Conservation (phyloP, 2,329 filamentous ascomycete genomes). For the Claviceps arundinis region DNA sequence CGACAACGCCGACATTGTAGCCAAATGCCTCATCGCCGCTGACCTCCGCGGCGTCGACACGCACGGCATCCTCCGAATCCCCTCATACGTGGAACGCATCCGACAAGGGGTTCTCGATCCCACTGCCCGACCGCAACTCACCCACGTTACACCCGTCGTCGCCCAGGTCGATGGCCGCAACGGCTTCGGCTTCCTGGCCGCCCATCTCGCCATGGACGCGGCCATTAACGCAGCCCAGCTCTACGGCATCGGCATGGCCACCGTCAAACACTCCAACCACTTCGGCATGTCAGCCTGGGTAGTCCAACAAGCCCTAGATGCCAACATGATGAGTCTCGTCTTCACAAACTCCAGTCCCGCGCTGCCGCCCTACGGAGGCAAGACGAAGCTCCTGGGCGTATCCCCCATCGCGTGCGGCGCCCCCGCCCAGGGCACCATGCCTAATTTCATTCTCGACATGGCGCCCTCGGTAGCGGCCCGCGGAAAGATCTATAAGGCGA, state of each 20-base stretch:
- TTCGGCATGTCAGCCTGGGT: conserved; percentile 77
- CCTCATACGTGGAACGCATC: conserved; percentile 63
- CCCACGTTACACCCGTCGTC: conserved; percentile 55
- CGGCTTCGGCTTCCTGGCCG: conserved; percentile 63
- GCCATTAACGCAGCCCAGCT: conserved; percentile 52
- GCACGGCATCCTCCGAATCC: conserved; percentile 63
- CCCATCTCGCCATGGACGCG: conserved; percentile 49
- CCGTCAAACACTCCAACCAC: conserved; percentile 65
- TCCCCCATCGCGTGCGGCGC: conserved; percentile 66
- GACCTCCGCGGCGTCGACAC: conserved; percentile 71
- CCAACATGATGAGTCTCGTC: conserved; percentile 54
- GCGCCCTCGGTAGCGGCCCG: conserved; percentile 55
- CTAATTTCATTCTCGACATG: conserved; percentile 60
- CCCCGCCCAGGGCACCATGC: conserved; percentile 41
- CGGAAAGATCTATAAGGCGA: conserved; percentile 62
- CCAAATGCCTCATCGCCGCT: conserved; percentile 56
- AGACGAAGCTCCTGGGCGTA: conserved; percentile 56
- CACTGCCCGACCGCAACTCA: conserved; percentile 42
- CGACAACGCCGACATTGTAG: conserved; percentile 47
- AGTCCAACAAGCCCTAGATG: conserved; percentile 64
- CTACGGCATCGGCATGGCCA: conserved; percentile 63
- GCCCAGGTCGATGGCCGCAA: conserved; percentile 56
- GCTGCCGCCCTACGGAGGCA: conserved; percentile 57
- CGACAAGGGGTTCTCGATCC: conserved; percentile 55
- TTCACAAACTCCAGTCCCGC: conserved; percentile 64